phyloP scores from a whole-genome alignment of 2,329 filamentous ascomycete species.

The Apiospora pterosperma region DNA sequence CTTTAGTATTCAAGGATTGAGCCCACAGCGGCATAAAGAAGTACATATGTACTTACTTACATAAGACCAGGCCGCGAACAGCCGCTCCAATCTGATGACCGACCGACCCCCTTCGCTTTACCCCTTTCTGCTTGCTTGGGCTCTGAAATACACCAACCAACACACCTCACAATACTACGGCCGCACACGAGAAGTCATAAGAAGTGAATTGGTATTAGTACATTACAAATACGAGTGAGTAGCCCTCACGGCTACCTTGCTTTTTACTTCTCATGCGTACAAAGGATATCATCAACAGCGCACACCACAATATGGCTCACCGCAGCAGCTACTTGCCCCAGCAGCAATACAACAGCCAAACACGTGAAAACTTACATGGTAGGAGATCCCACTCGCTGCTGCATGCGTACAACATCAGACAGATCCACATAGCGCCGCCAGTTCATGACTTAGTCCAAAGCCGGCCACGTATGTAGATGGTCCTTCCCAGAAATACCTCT shows the following conservation, averaged over 20 bases:
- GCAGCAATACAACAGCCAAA: not conserved
- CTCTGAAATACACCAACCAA: not conserved
- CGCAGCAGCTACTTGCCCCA: not conserved
- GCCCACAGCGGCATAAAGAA: not conserved
- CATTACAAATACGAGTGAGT: not conserved
- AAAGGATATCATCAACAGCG: conserved; percentile 1
- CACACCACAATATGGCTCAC: not conserved
- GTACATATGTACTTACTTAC: not conserved
- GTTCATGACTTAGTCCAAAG: not conserved
- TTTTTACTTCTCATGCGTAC: not conserved
- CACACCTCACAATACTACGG: not conserved
- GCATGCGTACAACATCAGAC: not conserved
- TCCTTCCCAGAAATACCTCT: not conserved
- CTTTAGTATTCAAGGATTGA: too few species aligned
- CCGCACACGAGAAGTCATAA: not conserved
- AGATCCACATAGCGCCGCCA: not conserved
- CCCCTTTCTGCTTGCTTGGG: not conserved
- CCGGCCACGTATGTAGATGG: not conserved
- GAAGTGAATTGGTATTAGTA: not conserved
- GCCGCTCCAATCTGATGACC: not conserved
- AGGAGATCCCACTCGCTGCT: not conserved
- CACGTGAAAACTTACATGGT: not conserved
- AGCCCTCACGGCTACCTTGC: not conserved
- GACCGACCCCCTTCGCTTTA: not conserved
- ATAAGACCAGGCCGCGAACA: not conserved